phyloP scores from a whole-genome alignment of 169 alveolate genomes.

The Eimeria praecox region DNA sequence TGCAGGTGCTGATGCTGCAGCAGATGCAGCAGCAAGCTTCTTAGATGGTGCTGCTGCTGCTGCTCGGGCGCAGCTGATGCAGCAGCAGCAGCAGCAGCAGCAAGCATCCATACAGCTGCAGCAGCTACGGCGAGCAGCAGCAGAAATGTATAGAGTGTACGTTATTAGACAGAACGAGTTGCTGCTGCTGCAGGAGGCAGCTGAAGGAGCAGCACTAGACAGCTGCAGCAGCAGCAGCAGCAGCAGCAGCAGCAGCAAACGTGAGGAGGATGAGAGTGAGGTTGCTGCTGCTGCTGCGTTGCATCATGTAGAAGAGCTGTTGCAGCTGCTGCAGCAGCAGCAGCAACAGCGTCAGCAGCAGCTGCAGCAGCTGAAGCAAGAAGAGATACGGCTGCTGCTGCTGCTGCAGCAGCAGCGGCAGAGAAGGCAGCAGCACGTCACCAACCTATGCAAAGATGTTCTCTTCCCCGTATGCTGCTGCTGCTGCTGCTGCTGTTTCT shows the following conservation, averaged over 20 bases:
- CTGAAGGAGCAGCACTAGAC: slow-evolving; percentile 32
- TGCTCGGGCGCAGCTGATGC: slow-evolving; percentile 27
- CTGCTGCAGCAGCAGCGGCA: slow-evolving; percentile 14
- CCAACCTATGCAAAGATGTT: not conserved
- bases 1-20: slow-evolving; percentile 24
- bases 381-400: not conserved
- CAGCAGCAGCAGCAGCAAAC: slow-evolving; percentile 19
- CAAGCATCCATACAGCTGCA: not conserved
- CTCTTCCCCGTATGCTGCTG: slow-evolving; percentile 22
- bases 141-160: not conserved
- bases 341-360: slow-evolving; percentile 31
- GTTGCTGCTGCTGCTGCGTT: slow-evolving; percentile 22
- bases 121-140: slow-evolving; percentile 32
- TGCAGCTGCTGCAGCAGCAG: slow-evolving; percentile 52
- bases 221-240: slow-evolving; percentile 13
- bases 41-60: slow-evolving; percentile 21
- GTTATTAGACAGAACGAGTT: not conserved
- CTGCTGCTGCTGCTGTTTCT: slow-evolving; percentile 1
- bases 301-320: slow-evolving; percentile 23
- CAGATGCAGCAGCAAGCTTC: slow-evolving; percentile 28
- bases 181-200: slow-evolving; percentile 62
- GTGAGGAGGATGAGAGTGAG: not conserved
- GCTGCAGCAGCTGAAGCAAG: slow-evolving; percentile 18
- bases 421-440: not conserved
- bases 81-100: slow-evolving; percentile 44